phyloP scores from a whole-genome alignment of 2,329 filamentous ascomycete species.

The Penicillium sp. region DNA sequence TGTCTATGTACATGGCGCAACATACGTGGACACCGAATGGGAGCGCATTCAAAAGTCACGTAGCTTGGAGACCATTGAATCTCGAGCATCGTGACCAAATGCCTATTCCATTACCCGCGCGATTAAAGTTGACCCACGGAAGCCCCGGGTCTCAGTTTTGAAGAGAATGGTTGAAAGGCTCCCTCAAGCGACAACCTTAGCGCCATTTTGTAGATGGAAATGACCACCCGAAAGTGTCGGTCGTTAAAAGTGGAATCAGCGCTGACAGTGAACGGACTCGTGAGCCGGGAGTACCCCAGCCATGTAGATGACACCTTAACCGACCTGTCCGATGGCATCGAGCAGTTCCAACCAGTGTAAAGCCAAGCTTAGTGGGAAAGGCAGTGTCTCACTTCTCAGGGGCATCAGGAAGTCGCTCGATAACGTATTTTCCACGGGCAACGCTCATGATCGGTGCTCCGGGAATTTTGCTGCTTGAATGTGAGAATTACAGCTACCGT shows the following conservation, averaged over 20 bases:
- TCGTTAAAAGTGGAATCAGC: neutral
- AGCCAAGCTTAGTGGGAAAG: neutral
- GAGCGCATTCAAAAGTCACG: neutral
- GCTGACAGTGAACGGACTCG: neutral
- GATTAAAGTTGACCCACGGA: neutral
- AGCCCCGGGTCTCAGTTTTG: neutral
- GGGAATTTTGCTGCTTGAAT: conserved; percentile 62
- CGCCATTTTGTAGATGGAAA: neutral
- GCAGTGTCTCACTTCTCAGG: conserved; percentile 54
- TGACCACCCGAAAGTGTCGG: neutral
- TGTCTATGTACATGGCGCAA: neutral
- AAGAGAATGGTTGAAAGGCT: neutral
- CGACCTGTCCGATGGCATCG: neutral
- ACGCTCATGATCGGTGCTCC: conserved; percentile 71
- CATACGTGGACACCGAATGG: neutral
- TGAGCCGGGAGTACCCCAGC: neutral
- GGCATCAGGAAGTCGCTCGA: conserved; percentile 85
- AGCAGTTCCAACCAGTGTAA: neutral
- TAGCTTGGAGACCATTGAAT: neutral
- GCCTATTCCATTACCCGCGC: neutral
- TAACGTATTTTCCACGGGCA: conserved; percentile 85
- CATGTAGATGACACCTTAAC: neutral
- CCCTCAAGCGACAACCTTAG: neutral
- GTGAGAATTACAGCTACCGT: neutral
- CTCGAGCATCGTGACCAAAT: neutral